A percentile compares a stretch with the other conserved stretches of the same genome.
phyloP scores from a whole-genome alignment of 148 eudicot genomes.

The Bassia scoparia region DNA sequence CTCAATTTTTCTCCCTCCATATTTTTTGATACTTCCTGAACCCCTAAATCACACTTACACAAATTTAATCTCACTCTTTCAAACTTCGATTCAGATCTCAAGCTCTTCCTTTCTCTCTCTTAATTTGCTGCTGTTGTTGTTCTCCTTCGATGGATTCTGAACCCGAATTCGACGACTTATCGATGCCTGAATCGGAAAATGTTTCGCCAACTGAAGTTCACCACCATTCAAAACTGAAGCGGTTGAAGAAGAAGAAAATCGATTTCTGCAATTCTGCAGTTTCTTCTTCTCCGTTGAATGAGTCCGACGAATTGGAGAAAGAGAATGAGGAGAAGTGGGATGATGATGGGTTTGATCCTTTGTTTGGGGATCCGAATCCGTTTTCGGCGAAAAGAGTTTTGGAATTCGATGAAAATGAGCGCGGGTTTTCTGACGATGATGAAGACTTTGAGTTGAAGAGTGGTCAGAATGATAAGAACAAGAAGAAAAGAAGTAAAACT shows the following conservation, averaged over 20 bases:
- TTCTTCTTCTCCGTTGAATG: constrained; percentile 1
- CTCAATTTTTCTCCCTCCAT: too few species aligned
- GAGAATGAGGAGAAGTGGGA: constrained; percentile 14
- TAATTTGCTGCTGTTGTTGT: background rate
- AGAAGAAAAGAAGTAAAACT: constrained; percentile 2
- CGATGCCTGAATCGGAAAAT: constrained; percentile 24
- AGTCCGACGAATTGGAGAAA: constrained; percentile 16
- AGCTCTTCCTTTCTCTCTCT: background rate
- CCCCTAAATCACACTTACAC: too few species aligned
- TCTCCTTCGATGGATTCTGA: constrained; percentile 45
- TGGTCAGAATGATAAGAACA: background rate
- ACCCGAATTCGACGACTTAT: constrained; percentile 35
- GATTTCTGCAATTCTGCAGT: background rate
- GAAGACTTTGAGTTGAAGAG: constrained; percentile 17
- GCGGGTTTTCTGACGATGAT: constrained; percentile 14
- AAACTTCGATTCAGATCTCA: background rate
- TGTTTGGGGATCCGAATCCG: constrained; percentile 22
- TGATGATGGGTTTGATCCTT: constrained; percentile 22
- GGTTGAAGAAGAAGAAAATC: constrained; percentile 39
- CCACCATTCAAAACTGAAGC: constrained; percentile 42
- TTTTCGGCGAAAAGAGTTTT: constrained; percentile 42
- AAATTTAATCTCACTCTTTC: background rate
- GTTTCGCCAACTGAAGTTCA: constrained; percentile 23
- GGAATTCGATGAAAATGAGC: constrained; percentile 43
- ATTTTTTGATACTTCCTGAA: too few species aligned